Evolutionary conservation across 2,329 filamentous ascomycete species (phyloP).

Genomic region (Aspergillus clavatus): DNA sequence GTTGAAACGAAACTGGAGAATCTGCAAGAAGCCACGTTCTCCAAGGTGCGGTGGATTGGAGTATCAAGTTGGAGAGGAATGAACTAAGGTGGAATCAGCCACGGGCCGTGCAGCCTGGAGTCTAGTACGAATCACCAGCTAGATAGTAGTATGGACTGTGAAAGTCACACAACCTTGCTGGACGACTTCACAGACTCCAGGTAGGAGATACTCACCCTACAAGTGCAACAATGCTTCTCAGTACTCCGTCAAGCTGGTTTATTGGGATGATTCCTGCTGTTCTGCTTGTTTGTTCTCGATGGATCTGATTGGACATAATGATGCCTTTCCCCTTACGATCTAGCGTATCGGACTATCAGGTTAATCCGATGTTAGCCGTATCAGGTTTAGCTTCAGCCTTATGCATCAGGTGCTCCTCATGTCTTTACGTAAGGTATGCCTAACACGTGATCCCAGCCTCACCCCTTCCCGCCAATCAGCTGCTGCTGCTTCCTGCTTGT

Average conservation of each 20-base stretch:
- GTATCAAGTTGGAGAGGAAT: constrained; percentile 10
- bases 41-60: constrained; percentile 30
- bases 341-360: constrained; percentile 12
- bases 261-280: too few species aligned
- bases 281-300: not conserved
- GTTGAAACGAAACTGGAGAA: constrained; percentile 8
- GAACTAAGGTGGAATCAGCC: constrained; percentile 4
- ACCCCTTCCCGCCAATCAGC: constrained; percentile 9
- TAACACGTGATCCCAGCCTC: constrained; percentile 31
- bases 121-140: not conserved
- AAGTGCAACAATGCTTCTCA: too few species aligned
- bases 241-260: too few species aligned
- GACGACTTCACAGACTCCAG: too few species aligned
- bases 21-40: constrained; percentile 20
- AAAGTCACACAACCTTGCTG: not conserved
- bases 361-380: constrained; percentile 15
- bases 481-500: not conserved
- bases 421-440: constrained; percentile 4
- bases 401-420: not conserved
- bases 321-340: constrained; percentile 23
- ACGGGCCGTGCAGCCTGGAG: constrained; percentile 5
- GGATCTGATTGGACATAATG: constrained; percentile 19
- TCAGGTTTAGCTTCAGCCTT: constrained; percentile 9
- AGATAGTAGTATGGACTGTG: constrained; percentile 1
- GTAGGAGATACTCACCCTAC: too few species aligned